Evolutionary conservation across 306 rosid genomes (phyloP).

Genomic region (Sindora glabra): DNA sequence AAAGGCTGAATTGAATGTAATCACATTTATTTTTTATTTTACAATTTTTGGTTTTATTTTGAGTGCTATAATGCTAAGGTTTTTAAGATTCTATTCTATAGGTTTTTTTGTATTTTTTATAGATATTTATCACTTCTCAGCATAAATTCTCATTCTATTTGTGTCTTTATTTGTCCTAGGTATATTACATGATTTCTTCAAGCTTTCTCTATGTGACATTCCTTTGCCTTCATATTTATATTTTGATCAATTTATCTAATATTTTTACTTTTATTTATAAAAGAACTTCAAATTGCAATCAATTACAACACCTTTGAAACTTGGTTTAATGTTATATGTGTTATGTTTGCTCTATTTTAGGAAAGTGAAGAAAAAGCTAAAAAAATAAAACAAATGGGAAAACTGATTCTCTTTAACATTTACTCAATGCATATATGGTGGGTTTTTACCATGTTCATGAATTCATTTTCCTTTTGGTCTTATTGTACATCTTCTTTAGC

Average conservation of each 20-base stretch:
- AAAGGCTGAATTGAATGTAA: too few species aligned
- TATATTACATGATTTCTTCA: too few species aligned
- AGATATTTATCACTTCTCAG: too few species aligned
- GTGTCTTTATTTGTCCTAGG: too few species aligned
- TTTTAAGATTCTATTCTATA: too few species aligned
- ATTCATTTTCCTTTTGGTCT: conserved; percentile 6
- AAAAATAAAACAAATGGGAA: conserved; percentile 95
- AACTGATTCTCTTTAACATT: conserved; percentile 98
- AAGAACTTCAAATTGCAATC: neutral
- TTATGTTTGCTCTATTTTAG: conserved; percentile 32
- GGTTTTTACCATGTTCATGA: conserved; percentile 23
- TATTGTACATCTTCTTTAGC: neutral
- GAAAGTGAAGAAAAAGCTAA: conserved; percentile 97
- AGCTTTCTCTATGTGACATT: too few species aligned
- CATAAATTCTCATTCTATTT: too few species aligned
- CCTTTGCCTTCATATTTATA: neutral
- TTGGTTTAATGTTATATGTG: conserved; percentile 1
- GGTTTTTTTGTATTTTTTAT: too few species aligned
- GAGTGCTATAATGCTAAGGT: too few species aligned
- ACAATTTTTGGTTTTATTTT: too few species aligned
- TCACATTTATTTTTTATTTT: too few species aligned
- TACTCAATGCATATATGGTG: conserved; percentile 95
- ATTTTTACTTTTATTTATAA: neutral
- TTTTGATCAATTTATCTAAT: neutral
- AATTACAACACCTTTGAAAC: neutral